phyloP scores from a whole-genome alignment of 768 basidiomycete genomes.

The Phanerodontia chrysosporium region DNA sequence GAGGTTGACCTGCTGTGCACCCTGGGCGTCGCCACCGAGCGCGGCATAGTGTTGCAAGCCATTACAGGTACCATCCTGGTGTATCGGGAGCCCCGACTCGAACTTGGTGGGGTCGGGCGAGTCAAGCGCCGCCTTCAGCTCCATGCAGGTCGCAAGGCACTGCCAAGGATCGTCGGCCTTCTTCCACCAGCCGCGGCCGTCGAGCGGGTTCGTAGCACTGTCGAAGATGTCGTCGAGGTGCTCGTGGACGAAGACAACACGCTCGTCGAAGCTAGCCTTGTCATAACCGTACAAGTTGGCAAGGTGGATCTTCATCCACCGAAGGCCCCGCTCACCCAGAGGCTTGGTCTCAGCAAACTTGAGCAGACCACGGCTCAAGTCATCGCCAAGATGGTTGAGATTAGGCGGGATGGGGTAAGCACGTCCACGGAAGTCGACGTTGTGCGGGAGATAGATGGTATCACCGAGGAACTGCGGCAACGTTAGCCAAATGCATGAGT shows the following conservation, averaged over 20 bases:
- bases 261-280: slow-evolving; percentile 91
- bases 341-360: slow-evolving; percentile 76
- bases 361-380: slow-evolving; percentile 83
- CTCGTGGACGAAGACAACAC: slow-evolving; percentile 72
- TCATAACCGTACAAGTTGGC: slow-evolving; percentile 93
- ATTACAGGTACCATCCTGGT: slow-evolving; percentile 98
- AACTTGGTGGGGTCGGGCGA: slow-evolving; percentile 56
- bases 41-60: slow-evolving; percentile 99
- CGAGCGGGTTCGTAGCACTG: slow-evolving; percentile 75
- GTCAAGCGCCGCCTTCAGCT: slow-evolving; percentile 76
- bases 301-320: slow-evolving; percentile 94
- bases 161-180: slow-evolving; percentile 97
- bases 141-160: slow-evolving; percentile 88
- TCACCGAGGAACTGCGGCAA: slow-evolving; percentile 73
- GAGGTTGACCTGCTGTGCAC: slow-evolving; percentile 92
- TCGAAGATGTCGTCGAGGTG: slow-evolving; percentile 78
- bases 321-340: slow-evolving; percentile 78
- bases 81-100: slow-evolving; percentile 77
- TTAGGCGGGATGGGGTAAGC: slow-evolving; percentile 97
- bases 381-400: slow-evolving; percentile 93
- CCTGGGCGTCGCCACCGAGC: slow-evolving; percentile 84
- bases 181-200: slow-evolving; percentile 85
- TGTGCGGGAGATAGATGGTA: slow-evolving; percentile 89
- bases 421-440: slow-evolving; percentile 95
- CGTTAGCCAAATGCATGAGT: background rate